phyloP scores from a whole-genome alignment of 768 basidiomycete genomes.

The Candolleomyces aberdarensis region DNA sequence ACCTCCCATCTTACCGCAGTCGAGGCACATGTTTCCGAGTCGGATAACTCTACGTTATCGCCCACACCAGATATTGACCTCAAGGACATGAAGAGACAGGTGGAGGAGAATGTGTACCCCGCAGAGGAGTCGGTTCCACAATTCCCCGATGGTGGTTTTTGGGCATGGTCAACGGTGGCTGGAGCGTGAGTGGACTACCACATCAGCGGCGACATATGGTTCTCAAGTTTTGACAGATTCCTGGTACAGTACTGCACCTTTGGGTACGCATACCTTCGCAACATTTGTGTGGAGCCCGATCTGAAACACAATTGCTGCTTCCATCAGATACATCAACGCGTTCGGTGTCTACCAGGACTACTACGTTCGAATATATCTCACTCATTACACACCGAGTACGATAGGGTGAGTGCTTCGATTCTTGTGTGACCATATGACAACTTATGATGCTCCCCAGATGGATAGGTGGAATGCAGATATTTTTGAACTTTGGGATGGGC shows the following conservation, averaged over 20 bases:
- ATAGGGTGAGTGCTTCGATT: constrained; percentile 18
- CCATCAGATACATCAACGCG: constrained; percentile 21
- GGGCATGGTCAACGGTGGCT: constrained; percentile 24
- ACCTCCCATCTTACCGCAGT: no score
- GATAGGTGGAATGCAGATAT: constrained; percentile 52
- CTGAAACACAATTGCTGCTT: neutral
- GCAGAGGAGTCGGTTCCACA: neutral
- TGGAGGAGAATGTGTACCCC: no score
- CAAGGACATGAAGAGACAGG: no score
- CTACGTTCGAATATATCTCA: constrained; percentile 24
- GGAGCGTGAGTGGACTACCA: constrained; percentile 28
- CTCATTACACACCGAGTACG: constrained; percentile 17
- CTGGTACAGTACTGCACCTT: constrained; percentile 38
- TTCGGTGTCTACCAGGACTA: constrained; percentile 29
- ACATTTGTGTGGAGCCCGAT: neutral
- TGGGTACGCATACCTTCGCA: constrained; percentile 22
- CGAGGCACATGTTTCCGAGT: no score
- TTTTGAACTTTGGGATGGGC: constrained; percentile 44
- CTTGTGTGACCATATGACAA: neutral
- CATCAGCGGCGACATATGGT: neutral
- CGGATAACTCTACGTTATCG: no score
- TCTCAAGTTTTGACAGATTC: constrained; percentile 19
- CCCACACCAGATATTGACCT: no score
- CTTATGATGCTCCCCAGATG: constrained; percentile 22
- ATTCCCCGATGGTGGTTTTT: constrained; percentile 2